Evolutionary conservation across 139 green algal species (phyloP).

Genomic region (Chlamydomonas incerta): DNA sequence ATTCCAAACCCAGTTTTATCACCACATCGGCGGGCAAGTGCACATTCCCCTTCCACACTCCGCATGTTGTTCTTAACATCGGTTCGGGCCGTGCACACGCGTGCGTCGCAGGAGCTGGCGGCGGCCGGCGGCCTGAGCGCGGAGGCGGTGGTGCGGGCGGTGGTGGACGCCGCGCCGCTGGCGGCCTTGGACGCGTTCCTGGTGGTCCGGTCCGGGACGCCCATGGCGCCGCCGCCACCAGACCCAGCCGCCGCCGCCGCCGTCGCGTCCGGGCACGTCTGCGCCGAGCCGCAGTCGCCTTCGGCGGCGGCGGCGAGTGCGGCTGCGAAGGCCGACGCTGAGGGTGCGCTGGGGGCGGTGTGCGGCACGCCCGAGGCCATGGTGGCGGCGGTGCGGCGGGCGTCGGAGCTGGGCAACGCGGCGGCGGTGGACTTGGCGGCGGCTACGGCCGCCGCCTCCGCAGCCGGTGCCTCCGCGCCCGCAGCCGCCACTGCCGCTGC

Average conservation of each 20-base stretch:
- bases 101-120: constrained; percentile 34
- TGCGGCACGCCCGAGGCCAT: background rate
- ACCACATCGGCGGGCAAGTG: no score
- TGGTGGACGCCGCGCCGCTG: constrained; percentile 47
- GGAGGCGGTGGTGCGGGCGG: background rate
- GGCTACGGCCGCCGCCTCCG: background rate
- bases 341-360: background rate
- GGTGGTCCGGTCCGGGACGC: constrained; percentile 32
- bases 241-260: background rate
- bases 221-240: background rate
- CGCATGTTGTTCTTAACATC: no score
- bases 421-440: background rate
- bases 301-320: background rate
- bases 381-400: background rate
- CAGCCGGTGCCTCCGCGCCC: background rate
- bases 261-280: background rate
- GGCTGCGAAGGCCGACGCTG: background rate
- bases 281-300: background rate
- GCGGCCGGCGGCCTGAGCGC: background rate
- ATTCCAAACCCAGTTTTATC: no score
- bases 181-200: constrained; percentile 44
- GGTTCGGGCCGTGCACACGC: no score
- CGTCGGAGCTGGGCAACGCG: background rate
- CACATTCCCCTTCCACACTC: no score
- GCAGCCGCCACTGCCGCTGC: background rate